Evolutionary conservation across 2,329 filamentous ascomycete species (phyloP), one percentile per base, ranked within the genome.

Genomic region (Tolypocladium endophyticum): DNA sequence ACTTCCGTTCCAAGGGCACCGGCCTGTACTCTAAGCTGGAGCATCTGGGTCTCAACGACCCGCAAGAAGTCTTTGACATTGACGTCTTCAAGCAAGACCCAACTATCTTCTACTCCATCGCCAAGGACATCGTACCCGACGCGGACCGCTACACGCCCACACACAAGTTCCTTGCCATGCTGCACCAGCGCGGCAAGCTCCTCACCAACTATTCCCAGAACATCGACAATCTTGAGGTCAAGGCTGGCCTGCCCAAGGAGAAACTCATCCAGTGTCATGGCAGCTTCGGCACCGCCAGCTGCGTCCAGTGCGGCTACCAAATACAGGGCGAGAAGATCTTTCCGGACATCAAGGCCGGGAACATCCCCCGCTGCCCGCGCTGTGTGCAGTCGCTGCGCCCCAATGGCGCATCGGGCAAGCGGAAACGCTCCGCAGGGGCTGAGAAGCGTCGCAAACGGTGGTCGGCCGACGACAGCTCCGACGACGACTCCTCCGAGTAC

Each of bases 161-260:
- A 0, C 94, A 99, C 78, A 87, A 88, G 58, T 99, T 99, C 76
- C 95, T 99, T 69, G 85, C 87, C 39, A 81, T 97, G 67, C 82
- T 99, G 41, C 90, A 99, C 73, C 83, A 93, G 66, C 89, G 92
- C 72, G 86, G 84, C 64, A 96, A 96, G 73, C 83, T 99, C 8
- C 83, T 97, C 61, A 97, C 92, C 50, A 97, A 97, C 76, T 99
- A 97, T 77, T 96, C 94, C 0, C 94, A 99, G 72, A 99, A 99
- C 73, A 97, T 99, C 69, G 94, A 99, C 78, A 97, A 97, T 67
- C 86, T 97, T 57, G 93, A 99, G 73, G 83, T 87, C 62, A 87
- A 89, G 68, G 93, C 93, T 0, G 94, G 94, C 28, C 90, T 99
- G 61, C 75, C 79, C 28, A 81, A 85, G 1, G 87, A 90, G 39